Percentiles rank a stretch among this genome's conserved stretches.
Evolutionary conservation across 768 basidiomycete species (phyloP).

Genomic region (Asterophora lycoperdoides): DNA sequence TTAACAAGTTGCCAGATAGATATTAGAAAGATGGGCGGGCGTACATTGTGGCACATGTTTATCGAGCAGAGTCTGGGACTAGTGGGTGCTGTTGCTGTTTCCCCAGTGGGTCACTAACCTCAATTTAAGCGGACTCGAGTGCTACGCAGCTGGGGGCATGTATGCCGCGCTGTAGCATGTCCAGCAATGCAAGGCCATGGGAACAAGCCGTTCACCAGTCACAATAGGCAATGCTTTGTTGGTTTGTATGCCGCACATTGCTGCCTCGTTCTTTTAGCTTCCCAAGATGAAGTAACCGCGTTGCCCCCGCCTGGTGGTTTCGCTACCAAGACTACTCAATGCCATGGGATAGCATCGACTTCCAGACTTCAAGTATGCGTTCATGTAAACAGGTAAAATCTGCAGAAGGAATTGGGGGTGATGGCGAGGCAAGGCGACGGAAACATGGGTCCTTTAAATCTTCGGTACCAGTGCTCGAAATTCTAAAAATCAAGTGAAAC

Average conservation of each 20-base stretch:
- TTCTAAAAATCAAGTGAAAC: too few relatives aligned
- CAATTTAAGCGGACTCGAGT: slow-evolving; percentile 15
- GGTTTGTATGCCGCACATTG: neutral
- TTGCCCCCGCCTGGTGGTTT: neutral
- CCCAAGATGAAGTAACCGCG: neutral
- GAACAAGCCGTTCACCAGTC: slow-evolving; percentile 27
- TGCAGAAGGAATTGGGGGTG: too few relatives aligned
- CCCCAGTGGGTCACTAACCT: slow-evolving; percentile 1
- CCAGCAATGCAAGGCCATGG: slow-evolving; percentile 36
- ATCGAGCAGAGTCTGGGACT: neutral
- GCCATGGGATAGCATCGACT: neutral
- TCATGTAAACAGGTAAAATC: too few relatives aligned
- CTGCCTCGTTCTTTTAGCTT: neutral
- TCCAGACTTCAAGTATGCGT: neutral
- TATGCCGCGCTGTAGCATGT: slow-evolving; percentile 36
- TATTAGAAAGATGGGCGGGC: slow-evolving; percentile 25
- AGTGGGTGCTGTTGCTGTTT: neutral
- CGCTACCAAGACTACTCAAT: neutral
- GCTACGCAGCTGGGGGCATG: slow-evolving; percentile 30
- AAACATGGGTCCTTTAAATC: too few relatives aligned
- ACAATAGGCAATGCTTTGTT: neutral
- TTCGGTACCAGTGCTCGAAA: too few relatives aligned
- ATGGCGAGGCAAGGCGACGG: too few relatives aligned
- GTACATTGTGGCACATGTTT: slow-evolving; percentile 71
- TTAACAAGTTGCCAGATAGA: neutral